These are phyloP conservation scores for Cyphellophora europaea DNA, from an alignment of 2,329 filamentous ascomycete genomes.

Conservation along the genomic window DNA sequence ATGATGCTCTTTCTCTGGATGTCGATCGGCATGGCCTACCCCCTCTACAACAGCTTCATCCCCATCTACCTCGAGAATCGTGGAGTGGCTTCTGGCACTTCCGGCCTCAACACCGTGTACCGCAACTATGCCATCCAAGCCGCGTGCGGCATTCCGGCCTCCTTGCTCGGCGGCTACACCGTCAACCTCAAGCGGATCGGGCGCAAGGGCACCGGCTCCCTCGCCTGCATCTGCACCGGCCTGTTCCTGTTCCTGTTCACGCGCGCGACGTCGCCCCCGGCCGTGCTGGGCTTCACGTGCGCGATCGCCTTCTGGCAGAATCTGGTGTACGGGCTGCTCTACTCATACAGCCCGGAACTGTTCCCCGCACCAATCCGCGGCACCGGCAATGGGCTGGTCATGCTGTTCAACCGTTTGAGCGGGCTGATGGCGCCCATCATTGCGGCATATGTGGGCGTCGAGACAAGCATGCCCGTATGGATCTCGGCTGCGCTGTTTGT, in stretches of 20 bases:
- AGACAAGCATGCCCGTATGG: too few species aligned
- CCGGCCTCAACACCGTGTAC: too few species aligned
- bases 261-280: conserved; percentile 51
- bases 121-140: conserved; percentile 67
- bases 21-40: conserved; percentile 56
- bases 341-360: conserved; percentile 58
- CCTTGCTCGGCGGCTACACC: conserved; percentile 56
- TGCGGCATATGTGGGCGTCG: conserved; percentile 26
- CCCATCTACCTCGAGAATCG: conserved; percentile 62
- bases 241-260: conserved; percentile 64
- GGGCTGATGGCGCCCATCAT: conserved; percentile 59
- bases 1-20: conserved; percentile 65
- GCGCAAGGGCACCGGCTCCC: too few species aligned
- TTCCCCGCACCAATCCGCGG: conserved; percentile 70
- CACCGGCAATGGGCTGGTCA: conserved; percentile 67
- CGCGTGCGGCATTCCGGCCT: conserved; percentile 61
- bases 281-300: conserved; percentile 67
- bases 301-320: conserved; percentile 67
- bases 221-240: conserved; percentile 58
- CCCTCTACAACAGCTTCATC: conserved; percentile 66
- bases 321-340: conserved; percentile 67
- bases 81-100: conserved; percentile 60
- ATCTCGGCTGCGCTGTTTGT: too few species aligned
- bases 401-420: conserved; percentile 64
- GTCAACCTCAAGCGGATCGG: conserved; percentile 60